Percentiles rank a stretch among this genome's conserved stretches.
Conservation (phyloP, 2,329 filamentous ascomycete genomes). For the Fusarium nisikadoi region DNA sequence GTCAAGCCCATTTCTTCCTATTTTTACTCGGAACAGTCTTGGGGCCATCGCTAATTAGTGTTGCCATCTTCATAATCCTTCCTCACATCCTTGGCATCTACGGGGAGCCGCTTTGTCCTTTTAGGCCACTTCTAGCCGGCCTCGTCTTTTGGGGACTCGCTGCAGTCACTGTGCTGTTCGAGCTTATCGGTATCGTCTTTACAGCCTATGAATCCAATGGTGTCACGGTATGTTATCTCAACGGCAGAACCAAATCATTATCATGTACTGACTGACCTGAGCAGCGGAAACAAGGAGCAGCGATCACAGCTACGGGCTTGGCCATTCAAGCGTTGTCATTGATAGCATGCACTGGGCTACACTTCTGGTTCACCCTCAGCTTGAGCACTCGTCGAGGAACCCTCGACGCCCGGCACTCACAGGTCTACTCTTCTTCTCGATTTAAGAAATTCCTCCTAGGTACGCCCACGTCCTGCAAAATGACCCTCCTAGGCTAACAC, state of each 20-base stretch:
- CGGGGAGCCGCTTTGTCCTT: constrained; percentile 54
- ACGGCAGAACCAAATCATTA: background rate
- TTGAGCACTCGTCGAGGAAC: constrained; percentile 51
- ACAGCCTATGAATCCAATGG: constrained; percentile 49
- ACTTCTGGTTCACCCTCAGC: constrained; percentile 54
- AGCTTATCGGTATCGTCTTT: constrained; percentile 56
- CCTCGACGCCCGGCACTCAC: constrained; percentile 53
- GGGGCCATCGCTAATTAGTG: constrained; percentile 58
- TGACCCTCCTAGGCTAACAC: constrained; percentile 12
- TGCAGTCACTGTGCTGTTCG: constrained; percentile 50
- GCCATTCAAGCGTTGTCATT: constrained; percentile 57
- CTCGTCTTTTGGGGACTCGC: constrained; percentile 50
- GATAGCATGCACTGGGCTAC: constrained; percentile 52
- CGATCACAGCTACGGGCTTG: constrained; percentile 57
- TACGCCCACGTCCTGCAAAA: constrained; percentile 44
- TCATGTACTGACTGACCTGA: constrained; percentile 24
- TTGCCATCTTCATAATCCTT: constrained; percentile 57
- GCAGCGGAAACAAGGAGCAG: constrained; percentile 49
- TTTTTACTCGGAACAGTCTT: constrained; percentile 59
- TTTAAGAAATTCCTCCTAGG: constrained; percentile 59
- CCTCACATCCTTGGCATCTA: constrained; percentile 61
- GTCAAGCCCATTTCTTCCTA: constrained; percentile 54
- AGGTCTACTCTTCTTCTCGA: constrained; percentile 54
- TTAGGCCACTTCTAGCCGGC: constrained; percentile 50
- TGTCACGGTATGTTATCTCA: constrained; percentile 50